Percentiles rank a stretch among this genome's conserved stretches.
Evolutionary conservation across 495 filamentous ascomycete genomes (phyloP).

Genomic region (Peziza echinospora): DNA sequence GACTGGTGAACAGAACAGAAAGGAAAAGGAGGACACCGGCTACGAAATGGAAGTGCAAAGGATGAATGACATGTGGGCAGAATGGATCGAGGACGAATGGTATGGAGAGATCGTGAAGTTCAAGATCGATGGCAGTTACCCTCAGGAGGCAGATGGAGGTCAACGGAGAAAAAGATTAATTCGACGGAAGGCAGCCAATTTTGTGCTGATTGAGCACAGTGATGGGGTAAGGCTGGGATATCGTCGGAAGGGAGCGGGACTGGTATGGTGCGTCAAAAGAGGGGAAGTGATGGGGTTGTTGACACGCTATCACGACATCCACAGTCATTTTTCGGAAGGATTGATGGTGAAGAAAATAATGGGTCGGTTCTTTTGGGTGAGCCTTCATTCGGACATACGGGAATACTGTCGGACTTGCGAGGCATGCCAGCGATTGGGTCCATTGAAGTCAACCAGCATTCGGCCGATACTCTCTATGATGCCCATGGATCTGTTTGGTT

Average conservation of each 20-base stretch:
- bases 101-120: background rate
- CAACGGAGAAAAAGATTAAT: background rate
- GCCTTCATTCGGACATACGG: background rate
- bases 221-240: background rate
- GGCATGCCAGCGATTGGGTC: no score
- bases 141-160: background rate
- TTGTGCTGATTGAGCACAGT: background rate
- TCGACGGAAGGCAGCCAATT: background rate
- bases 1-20: no score
- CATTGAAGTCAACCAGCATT: no score
- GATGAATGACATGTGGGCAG: background rate
- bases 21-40: background rate
- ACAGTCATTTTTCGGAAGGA: slow-evolving; percentile 1
- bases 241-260: background rate
- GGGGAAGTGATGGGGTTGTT: background rate
- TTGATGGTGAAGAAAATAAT: background rate
- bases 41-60: background rate
- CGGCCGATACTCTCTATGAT: no score
- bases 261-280: background rate
- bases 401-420: background rate
- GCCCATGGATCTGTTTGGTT: no score
- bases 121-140: background rate
- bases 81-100: background rate
- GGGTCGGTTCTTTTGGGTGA: slow-evolving; percentile 1
- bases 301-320: background rate